phyloP scores from a whole-genome alignment of 1,139 yeast genomes.

The Zygosaccharomyces pseudobailii region DNA sequence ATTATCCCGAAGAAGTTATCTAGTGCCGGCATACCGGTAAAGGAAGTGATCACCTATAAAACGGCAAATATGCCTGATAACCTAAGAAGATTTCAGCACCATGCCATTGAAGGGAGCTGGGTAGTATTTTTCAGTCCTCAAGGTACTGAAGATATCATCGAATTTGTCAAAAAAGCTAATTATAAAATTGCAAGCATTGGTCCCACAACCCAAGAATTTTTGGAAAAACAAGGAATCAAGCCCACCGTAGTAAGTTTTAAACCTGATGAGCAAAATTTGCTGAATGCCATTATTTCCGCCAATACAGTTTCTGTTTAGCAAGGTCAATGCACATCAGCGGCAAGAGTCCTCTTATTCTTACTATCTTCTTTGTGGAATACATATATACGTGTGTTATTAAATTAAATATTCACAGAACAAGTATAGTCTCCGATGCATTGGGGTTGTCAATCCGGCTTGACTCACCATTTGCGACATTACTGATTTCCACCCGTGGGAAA shows the following conservation, averaged over 20 bases:
- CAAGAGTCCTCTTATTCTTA: no score
- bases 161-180: slow-evolving; percentile 36
- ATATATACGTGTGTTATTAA: no score
- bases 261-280: slow-evolving; percentile 65
- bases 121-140: slow-evolving; percentile 89
- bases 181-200: slow-evolving; percentile 77
- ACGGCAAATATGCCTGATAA: slow-evolving; percentile 53
- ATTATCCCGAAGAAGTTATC: slow-evolving; percentile 63
- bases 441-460: slow-evolving; percentile 58
- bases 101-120: slow-evolving; percentile 43
- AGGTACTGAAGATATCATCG: slow-evolving; percentile 64
- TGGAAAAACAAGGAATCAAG: slow-evolving; percentile 45
- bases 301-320: background rate
- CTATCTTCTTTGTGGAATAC: no score
- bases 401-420: slow-evolving; percentile 38
- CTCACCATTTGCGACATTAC: slow-evolving; percentile 30
- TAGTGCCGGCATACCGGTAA: slow-evolving; percentile 44
- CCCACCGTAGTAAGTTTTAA: slow-evolving; percentile 65
- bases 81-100: slow-evolving; percentile 37
- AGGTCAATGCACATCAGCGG: background rate
- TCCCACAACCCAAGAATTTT: slow-evolving; percentile 77
- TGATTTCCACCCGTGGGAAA: slow-evolving; percentile 60
- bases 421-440: slow-evolving; percentile 62
- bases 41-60: slow-evolving; percentile 64
- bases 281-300: slow-evolving; percentile 33